Evolutionary conservation across 352 stramenopile genomes (phyloP).

Genomic region (Phytophthora citricola): DNA sequence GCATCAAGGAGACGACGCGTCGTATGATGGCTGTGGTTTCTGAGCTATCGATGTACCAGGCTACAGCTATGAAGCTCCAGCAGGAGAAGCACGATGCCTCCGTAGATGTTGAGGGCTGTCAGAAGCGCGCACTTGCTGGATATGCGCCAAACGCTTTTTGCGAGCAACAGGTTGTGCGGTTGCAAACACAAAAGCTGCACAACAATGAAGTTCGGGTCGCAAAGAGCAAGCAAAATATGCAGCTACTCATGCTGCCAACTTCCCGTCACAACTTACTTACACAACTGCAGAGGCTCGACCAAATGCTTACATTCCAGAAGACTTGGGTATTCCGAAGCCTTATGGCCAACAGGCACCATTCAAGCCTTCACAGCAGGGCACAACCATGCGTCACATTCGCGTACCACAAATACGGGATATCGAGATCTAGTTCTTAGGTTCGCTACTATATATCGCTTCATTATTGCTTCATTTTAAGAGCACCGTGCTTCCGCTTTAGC

Average conservation of each 20-base stretch:
- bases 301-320: slow-evolving; percentile 95
- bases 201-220: slow-evolving; percentile 51
- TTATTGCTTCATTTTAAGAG: background rate
- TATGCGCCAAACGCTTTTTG: slow-evolving; percentile 81
- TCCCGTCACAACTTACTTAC: slow-evolving; percentile 76
- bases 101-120: slow-evolving; percentile 73
- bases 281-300: slow-evolving; percentile 92
- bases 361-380: slow-evolving; percentile 88
- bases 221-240: slow-evolving; percentile 50
- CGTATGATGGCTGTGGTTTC: slow-evolving; percentile 96
- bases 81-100: slow-evolving; percentile 89
- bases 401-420: slow-evolving; percentile 89
- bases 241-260: slow-evolving; percentile 60
- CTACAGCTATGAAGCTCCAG: slow-evolving; percentile 93
- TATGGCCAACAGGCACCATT: slow-evolving; percentile 93
- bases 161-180: slow-evolving; percentile 74
- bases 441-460: slow-evolving; percentile 8
- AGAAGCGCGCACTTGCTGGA: slow-evolving; percentile 62
- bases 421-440: slow-evolving; percentile 83
- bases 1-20: slow-evolving; percentile 92
- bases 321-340: slow-evolving; percentile 93
- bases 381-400: slow-evolving; percentile 93
- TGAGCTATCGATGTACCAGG: slow-evolving; percentile 96
- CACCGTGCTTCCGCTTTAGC: background rate
- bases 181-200: slow-evolving; percentile 61